Conservation (phyloP, 331 rosid genomes). For the Cydonia oblonga region DNA sequence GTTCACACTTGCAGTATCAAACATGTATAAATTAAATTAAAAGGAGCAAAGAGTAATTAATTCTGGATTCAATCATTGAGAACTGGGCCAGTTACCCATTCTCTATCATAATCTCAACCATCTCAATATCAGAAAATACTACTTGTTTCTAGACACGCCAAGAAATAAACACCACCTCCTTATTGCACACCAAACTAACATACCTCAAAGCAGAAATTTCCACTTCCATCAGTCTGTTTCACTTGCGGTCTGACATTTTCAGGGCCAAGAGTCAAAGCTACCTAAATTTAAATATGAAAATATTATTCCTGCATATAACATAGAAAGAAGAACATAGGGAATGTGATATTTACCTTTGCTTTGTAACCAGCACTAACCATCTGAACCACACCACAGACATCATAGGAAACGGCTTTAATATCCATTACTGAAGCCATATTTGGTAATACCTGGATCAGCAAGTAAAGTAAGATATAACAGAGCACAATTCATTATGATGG, state of each 20-base stretch:
- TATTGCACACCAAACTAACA: conserved; percentile 11
- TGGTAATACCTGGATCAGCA: conserved; percentile 71
- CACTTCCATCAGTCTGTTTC: conserved; percentile 68
- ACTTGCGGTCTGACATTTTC: conserved; percentile 86
- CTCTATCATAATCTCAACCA: background rate
- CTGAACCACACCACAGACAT: conserved; percentile 78
- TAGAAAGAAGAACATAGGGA: conserved; percentile 3
- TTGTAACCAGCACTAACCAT: conserved; percentile 54
- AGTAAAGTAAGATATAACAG: conserved; percentile 6
- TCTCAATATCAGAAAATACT: conserved; percentile 8
- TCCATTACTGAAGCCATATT: conserved; percentile 90
- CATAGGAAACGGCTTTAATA: conserved; percentile 66
- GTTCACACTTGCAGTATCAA: background rate
- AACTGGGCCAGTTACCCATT: background rate
- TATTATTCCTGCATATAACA: background rate
- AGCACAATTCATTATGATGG: background rate
- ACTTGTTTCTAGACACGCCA: background rate
- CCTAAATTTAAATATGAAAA: conserved; percentile 30
- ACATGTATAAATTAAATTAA: background rate
- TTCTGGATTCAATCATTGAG: background rate
- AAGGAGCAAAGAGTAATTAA: background rate
- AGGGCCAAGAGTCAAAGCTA: conserved; percentile 98
- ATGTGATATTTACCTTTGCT: conserved; percentile 52
- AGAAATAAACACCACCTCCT: background rate
- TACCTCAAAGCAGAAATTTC: conserved; percentile 96